phyloP scores from a whole-genome alignment of 2,329 filamentous ascomycete genomes.

The Neurospora sp. region DNA sequence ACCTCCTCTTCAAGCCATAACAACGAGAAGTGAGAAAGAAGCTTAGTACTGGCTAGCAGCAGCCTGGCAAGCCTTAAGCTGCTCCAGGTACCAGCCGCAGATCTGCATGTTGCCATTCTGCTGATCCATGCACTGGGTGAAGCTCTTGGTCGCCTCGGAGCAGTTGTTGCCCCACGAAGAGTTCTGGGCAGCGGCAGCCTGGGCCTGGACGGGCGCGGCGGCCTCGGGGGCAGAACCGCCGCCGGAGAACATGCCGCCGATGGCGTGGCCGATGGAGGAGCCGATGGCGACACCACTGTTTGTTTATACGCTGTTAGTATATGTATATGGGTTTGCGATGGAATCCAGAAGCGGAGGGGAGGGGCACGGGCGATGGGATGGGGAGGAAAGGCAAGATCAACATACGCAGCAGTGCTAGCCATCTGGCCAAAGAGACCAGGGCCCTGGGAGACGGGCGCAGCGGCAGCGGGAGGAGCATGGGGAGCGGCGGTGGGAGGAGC shows the following conservation, averaged over 20 bases:
- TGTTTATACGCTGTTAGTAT: constrained; percentile 16
- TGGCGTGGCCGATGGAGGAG: constrained; percentile 88
- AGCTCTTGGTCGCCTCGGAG: constrained; percentile 67
- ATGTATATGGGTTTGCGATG: not conserved
- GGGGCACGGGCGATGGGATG: not conserved
- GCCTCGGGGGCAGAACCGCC: constrained; percentile 53
- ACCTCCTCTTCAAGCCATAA: too few relatives aligned
- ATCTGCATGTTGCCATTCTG: constrained; percentile 89
- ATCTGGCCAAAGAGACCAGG: constrained; percentile 92
- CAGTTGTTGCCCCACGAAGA: constrained; percentile 58
- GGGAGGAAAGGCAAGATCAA: constrained; percentile 19
- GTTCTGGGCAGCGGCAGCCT: constrained; percentile 39
- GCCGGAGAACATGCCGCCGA: constrained; percentile 70
- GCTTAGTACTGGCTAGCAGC: constrained; percentile 62
- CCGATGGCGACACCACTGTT: constrained; percentile 89
- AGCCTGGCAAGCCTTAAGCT: constrained; percentile 82
- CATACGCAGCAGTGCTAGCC: constrained; percentile 95
- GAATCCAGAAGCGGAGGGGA: not conserved
- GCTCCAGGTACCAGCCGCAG: constrained; percentile 96
- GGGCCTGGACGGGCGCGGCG: constrained; percentile 25
- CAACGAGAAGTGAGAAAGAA: not conserved
- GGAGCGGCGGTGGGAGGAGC: constrained; percentile 41
- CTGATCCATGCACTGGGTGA: constrained; percentile 95
- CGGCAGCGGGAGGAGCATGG: constrained; percentile 33
- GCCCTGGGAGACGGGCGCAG: constrained; percentile 47